A percentile compares a stretch with the other conserved stretches of the same genome.
phyloP scores from a whole-genome alignment of 441 rosid species.

The Aleurites moluccanus region DNA sequence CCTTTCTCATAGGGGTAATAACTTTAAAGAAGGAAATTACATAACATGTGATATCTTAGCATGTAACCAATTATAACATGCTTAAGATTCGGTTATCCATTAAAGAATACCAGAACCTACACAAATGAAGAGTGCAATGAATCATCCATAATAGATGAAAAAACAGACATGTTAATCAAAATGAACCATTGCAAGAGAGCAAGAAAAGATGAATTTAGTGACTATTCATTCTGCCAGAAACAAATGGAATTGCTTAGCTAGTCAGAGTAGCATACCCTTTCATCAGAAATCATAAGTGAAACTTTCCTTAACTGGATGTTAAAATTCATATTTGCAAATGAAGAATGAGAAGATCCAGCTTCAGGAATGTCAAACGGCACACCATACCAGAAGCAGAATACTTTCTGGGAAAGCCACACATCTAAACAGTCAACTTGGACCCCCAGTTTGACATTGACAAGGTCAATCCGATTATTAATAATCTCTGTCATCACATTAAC shows the following conservation, averaged over 20 bases:
- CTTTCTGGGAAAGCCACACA: constrained; percentile 67
- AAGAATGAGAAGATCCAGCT: constrained; percentile 51
- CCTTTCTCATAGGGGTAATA: neutral
- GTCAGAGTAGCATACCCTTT: constrained; percentile 60
- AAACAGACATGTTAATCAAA: neutral
- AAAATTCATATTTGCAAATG: constrained; percentile 42
- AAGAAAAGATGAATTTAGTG: constrained; percentile 7
- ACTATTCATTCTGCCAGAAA: neutral
- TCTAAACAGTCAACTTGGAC: constrained; percentile 62
- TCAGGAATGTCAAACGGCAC: constrained; percentile 52
- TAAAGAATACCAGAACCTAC: neutral
- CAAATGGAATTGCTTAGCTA: constrained; percentile 1
- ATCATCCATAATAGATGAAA: neutral
- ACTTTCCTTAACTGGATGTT: constrained; percentile 56
- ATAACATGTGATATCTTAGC: neutral
- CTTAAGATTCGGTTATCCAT: neutral
- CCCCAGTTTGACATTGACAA: constrained; percentile 36
- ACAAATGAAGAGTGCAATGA: neutral
- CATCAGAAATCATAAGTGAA: constrained; percentile 83
- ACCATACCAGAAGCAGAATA: constrained; percentile 69
- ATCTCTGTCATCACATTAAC: constrained; percentile 50
- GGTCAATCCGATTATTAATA: constrained; percentile 36
- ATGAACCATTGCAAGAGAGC: neutral
- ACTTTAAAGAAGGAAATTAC: neutral
- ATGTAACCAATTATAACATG: neutral